Conservation (phyloP, 2,329 filamentous ascomycete genomes). For the Ampelomyces quisqualis region DNA sequence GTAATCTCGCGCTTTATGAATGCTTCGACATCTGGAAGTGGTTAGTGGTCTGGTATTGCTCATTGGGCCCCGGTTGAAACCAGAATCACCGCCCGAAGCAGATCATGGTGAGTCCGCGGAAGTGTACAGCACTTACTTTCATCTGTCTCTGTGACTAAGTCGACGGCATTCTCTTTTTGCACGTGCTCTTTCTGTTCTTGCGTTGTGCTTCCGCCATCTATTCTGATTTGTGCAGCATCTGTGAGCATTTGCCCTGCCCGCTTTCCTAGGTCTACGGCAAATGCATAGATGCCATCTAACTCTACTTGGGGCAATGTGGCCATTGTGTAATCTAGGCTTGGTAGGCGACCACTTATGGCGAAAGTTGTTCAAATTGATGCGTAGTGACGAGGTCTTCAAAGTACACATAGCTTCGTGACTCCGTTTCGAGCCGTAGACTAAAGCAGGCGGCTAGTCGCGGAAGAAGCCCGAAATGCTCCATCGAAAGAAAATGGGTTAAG, state of each 20-base stretch:
- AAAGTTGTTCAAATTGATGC: neutral
- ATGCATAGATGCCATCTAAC: slow-evolving; percentile 66
- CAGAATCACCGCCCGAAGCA: no score
- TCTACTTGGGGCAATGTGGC: slow-evolving; percentile 45
- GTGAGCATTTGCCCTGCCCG: slow-evolving; percentile 68
- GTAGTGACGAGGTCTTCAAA: no score
- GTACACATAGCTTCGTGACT: neutral
- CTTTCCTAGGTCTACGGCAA: slow-evolving; percentile 69
- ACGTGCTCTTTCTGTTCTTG: slow-evolving; percentile 45
- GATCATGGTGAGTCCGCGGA: no score
- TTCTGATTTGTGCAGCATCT: slow-evolving; percentile 61
- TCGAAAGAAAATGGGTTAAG: slow-evolving; percentile 2
- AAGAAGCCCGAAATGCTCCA: slow-evolving; percentile 4
- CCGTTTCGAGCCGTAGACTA: slow-evolving; percentile 14
- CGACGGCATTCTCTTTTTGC: slow-evolving; percentile 75
- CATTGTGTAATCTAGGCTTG: slow-evolving; percentile 20
- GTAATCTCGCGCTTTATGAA: slow-evolving; percentile 65
- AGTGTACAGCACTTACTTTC: slow-evolving; percentile 64
- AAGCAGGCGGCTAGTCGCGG: slow-evolving; percentile 11
- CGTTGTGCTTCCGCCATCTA: slow-evolving; percentile 41
- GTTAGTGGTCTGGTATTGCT: slow-evolving; percentile 8
- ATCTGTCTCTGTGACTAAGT: slow-evolving; percentile 76
- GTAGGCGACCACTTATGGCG: neutral
- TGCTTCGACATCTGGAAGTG: slow-evolving; percentile 65
- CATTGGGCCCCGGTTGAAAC: neutral